These are phyloP conservation scores for Epichloe baconii DNA, from an alignment of 2,329 filamentous ascomycete species.

Conservation along the genomic window DNA sequence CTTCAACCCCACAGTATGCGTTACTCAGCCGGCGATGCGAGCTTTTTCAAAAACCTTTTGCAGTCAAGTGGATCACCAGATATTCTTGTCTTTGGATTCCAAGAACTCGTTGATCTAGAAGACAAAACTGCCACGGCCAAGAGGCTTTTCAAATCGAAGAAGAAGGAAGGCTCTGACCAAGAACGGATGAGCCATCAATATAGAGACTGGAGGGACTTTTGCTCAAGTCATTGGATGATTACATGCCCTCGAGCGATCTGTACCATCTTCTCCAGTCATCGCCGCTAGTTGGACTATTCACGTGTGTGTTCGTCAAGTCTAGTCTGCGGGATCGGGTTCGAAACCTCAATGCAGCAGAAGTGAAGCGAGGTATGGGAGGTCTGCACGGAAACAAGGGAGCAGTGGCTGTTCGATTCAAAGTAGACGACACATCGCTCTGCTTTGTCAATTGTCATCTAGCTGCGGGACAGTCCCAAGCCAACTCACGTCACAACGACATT, in stretches of 20 bases:
- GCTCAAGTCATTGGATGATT: slow-evolving; percentile 67
- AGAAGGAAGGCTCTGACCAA: slow-evolving; percentile 65
- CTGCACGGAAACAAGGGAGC: slow-evolving; percentile 95
- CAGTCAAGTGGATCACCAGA: slow-evolving; percentile 69
- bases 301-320: slow-evolving; percentile 85
- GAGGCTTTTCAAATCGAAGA: slow-evolving; percentile 82
- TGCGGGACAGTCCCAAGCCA: slow-evolving; percentile 82
- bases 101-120: slow-evolving; percentile 95
- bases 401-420: slow-evolving; percentile 75
- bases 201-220: slow-evolving; percentile 92
- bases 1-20: slow-evolving; percentile 75
- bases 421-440: slow-evolving; percentile 90
- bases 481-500: slow-evolving; percentile 83
- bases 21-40: slow-evolving; percentile 59
- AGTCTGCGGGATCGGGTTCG: slow-evolving; percentile 63
- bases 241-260: slow-evolving; percentile 60
- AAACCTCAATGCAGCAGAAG: slow-evolving; percentile 65
- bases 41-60: slow-evolving; percentile 72
- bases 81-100: slow-evolving; percentile 90
- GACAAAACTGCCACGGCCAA: slow-evolving; percentile 97
- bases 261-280: slow-evolving; percentile 83
- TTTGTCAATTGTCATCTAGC: slow-evolving; percentile 97
- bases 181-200: slow-evolving; percentile 97
- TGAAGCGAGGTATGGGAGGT: slow-evolving; percentile 94
- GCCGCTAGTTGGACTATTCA: slow-evolving; percentile 83